Evolutionary conservation across 1,284 basidiomycete genomes (phyloP).

Genomic region (Ceratobasidium sp.): DNA sequence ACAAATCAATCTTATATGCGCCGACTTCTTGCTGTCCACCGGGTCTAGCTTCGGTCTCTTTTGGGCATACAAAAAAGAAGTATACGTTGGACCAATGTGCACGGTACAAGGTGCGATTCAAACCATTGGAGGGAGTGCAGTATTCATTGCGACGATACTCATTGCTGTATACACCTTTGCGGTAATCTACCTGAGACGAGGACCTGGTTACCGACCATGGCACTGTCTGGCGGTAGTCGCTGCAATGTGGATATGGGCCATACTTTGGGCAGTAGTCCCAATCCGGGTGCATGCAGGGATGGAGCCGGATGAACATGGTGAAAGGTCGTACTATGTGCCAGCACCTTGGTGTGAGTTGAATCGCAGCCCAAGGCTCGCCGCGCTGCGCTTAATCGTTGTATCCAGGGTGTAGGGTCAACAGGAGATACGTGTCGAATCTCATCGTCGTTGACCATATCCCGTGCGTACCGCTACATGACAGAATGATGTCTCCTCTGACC

Average conservation of each 20-base stretch:
- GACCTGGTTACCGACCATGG: neutral
- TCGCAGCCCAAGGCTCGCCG: neutral
- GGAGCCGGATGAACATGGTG: neutral
- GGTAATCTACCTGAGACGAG: neutral
- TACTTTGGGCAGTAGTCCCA: neutral
- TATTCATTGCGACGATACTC: slow-evolving; percentile 44
- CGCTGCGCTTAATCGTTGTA: no score
- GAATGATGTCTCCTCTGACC: no score
- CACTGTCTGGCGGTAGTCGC: neutral
- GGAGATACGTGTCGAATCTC: slow-evolving; percentile 4
- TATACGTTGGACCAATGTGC: slow-evolving; percentile 48
- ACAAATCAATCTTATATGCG: slow-evolving; percentile 48
- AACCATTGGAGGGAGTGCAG: slow-evolving; percentile 49
- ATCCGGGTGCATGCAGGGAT: neutral
- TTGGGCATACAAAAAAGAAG: slow-evolving; percentile 45
- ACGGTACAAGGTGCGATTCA: slow-evolving; percentile 50
- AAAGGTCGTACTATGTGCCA: slow-evolving; percentile 2
- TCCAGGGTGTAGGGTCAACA: slow-evolving; percentile 24
- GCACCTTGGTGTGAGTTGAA: slow-evolving; percentile 24
- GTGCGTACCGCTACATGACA: neutral
- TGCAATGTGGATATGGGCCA: neutral
- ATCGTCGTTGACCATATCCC: slow-evolving; percentile 14
- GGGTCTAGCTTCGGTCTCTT: slow-evolving; percentile 45
- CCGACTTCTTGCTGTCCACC: slow-evolving; percentile 49
- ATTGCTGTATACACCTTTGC: slow-evolving; percentile 50